These are phyloP conservation scores for Daldinia loculata DNA, from an alignment of 495 filamentous ascomycete species.

Conservation along the genomic window DNA sequence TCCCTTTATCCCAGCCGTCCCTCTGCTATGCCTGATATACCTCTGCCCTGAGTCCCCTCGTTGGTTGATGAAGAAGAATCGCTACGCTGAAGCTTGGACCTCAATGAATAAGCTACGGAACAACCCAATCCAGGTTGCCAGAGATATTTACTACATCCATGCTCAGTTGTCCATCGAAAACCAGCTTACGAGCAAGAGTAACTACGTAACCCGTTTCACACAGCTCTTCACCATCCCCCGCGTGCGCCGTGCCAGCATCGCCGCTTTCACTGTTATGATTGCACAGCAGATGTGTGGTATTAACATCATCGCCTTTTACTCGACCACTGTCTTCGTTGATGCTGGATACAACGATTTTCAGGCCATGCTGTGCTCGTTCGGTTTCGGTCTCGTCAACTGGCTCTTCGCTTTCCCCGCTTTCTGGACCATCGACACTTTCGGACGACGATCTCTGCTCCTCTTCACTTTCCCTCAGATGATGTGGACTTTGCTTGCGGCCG, in stretches of 20 bases:
- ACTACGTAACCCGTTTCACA: slow-evolving; percentile 61
- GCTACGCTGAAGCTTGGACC: slow-evolving; percentile 67
- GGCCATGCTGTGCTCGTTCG: slow-evolving; percentile 77
- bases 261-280: slow-evolving; percentile 74
- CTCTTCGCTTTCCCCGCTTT: slow-evolving; percentile 85
- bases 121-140: slow-evolving; percentile 72
- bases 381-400: slow-evolving; percentile 84
- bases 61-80: slow-evolving; percentile 69
- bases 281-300: slow-evolving; percentile 89
- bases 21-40: slow-evolving; percentile 69
- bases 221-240: slow-evolving; percentile 69
- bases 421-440: slow-evolving; percentile 86
- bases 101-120: slow-evolving; percentile 70
- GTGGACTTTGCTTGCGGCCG: slow-evolving; percentile 77
- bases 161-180: slow-evolving; percentile 59
- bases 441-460: slow-evolving; percentile 76
- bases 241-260: slow-evolving; percentile 67
- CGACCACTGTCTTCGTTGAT: slow-evolving; percentile 73
- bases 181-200: slow-evolving; percentile 47
- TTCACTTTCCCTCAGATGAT: slow-evolving; percentile 90
- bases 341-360: slow-evolving; percentile 65
- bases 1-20: slow-evolving; percentile 79
- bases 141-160: slow-evolving; percentile 81
- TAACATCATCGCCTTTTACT: slow-evolving; percentile 90
- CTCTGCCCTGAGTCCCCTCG: slow-evolving; percentile 79